Evolutionary conservation across 495 filamentous ascomycete genomes (phyloP).

Genomic region (Penicillium cataractarum): DNA sequence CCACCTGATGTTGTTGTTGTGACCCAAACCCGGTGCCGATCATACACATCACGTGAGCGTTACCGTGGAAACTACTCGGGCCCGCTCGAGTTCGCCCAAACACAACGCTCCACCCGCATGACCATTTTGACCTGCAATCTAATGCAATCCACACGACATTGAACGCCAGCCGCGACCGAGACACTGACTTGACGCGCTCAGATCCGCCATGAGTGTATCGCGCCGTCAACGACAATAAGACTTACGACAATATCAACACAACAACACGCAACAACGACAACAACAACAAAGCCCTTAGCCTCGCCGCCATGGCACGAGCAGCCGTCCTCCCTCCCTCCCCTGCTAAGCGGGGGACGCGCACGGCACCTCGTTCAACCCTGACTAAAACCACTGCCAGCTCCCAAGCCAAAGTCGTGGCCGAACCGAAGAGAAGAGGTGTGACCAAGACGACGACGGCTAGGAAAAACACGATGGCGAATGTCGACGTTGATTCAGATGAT

Average conservation of each 20-base stretch:
- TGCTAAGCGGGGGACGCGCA: constrained; percentile 39
- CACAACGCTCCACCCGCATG: constrained; percentile 20
- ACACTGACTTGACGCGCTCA: neutral
- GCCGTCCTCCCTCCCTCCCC: constrained; percentile 44
- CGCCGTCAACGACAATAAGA: constrained; percentile 9
- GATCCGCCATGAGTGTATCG: constrained; percentile 27
- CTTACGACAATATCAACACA: neutral
- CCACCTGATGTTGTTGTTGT: neutral
- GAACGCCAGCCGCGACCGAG: constrained; percentile 5
- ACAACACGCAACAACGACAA: constrained; percentile 16
- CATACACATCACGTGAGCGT: constrained; percentile 16
- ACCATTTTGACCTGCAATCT: constrained; percentile 23
- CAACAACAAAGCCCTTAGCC: neutral
- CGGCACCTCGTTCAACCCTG: constrained; percentile 28
- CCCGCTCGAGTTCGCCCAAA: constrained; percentile 11
- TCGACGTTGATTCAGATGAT: constrained; percentile 34
- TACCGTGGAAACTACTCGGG: constrained; percentile 17
- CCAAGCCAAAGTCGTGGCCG: constrained; percentile 19
- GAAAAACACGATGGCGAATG: constrained; percentile 19
- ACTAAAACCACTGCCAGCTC: constrained; percentile 25
- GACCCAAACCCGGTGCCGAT: neutral
- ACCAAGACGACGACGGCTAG: constrained; percentile 25
- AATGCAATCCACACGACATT: constrained; percentile 14
- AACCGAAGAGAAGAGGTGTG: constrained; percentile 20
- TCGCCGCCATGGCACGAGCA: constrained; percentile 43